A percentile compares a stretch with the other conserved stretches of the same genome.
phyloP scores from a whole-genome alignment of 768 basidiomycete species.

The Sarcodon aspratus region DNA sequence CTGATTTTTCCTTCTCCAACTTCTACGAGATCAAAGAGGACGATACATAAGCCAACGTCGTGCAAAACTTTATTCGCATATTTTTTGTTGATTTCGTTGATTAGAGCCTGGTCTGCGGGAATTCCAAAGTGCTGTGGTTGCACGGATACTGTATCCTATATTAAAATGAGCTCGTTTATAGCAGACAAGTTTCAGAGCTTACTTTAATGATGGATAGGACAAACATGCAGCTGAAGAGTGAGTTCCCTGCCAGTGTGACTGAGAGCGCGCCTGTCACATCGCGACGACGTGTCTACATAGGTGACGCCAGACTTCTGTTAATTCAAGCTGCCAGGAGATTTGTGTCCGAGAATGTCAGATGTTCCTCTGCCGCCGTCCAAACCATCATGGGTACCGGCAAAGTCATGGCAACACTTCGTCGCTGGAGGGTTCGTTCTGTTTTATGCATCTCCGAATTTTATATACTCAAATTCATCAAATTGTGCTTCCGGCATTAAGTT shows the following conservation, averaged over 20 bases:
- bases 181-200: not conserved
- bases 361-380: not conserved
- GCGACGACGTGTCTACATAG: too few relatives aligned
- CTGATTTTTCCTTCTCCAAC: constrained; percentile 88
- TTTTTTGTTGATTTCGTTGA: constrained; percentile 85
- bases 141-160: constrained; percentile 87
- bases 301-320: too few relatives aligned
- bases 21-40: constrained; percentile 77
- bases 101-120: constrained; percentile 69
- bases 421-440: constrained; percentile 66
- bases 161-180: not conserved
- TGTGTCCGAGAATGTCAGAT: too few relatives aligned
- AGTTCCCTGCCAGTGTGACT: not conserved
- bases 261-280: too few relatives aligned
- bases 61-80: constrained; percentile 89
- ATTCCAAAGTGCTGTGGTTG: constrained; percentile 78
- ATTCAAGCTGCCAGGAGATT: too few relatives aligned
- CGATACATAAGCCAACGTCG: constrained; percentile 85
- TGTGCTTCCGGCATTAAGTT: constrained; percentile 29
- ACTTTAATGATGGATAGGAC: constrained; percentile 25
- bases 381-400: constrained; percentile 38
- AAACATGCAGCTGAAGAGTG: constrained; percentile 19
- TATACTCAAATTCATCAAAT: not conserved
- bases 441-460: not conserved
- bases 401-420: constrained; percentile 77